Base-by-base conservation (phyloP, 2,329 filamentous ascomycete genomes). In the Paecilomyces niveus region DNA sequence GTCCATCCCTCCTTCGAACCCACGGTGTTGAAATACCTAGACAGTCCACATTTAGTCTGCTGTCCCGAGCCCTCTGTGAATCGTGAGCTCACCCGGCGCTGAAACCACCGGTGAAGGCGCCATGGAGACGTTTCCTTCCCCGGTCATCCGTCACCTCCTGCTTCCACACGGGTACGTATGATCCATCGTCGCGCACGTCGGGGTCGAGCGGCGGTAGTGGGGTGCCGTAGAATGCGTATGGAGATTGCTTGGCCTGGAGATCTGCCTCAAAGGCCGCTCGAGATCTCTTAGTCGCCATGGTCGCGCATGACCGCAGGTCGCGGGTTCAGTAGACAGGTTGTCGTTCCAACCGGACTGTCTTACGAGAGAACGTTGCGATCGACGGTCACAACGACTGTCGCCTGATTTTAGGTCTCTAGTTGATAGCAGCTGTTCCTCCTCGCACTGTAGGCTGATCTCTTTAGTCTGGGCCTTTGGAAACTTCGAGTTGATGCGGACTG, bases 1-100 rank as follows among this genome's bases (percentile, higher is more conserved):
- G 90, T 88, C 93, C 93, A 99, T 78, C 94, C 94, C 80, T 99
- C 93, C 75, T 97, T 97, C 58, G 93, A 97, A 56, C 94, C 94
- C 65, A 97, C 94, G 4, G 92, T 96, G 73, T 99, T 99, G 78
- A 94, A 97, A 76, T 97, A 97, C 65, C 90, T 93, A 73, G 63
- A 69, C 62, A 60, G 60, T 57, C 61, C 61, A 65, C 50, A 63
- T 70, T 76, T 70, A 73, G 67, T 66, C 64, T 68, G 60, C 59
- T 69, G 67, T 66, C 60, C 64, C 68, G 66, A 65, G 62, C 61
- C 58, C 60, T 61, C 57, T 56, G 62, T 62, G 63, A 59, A 69
- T 67, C 68, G 63, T 64, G 67, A 67, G 74, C 86, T 79, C 84
- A 93, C 88, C 94, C 94, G 79, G 94, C 94, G 79, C 92, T 97